Percentiles rank a stretch among this genome's conserved stretches.
These are phyloP conservation scores for Citrus cavaleriei DNA, from an alignment of 345 rosid species.

Conservation along the genomic window DNA sequence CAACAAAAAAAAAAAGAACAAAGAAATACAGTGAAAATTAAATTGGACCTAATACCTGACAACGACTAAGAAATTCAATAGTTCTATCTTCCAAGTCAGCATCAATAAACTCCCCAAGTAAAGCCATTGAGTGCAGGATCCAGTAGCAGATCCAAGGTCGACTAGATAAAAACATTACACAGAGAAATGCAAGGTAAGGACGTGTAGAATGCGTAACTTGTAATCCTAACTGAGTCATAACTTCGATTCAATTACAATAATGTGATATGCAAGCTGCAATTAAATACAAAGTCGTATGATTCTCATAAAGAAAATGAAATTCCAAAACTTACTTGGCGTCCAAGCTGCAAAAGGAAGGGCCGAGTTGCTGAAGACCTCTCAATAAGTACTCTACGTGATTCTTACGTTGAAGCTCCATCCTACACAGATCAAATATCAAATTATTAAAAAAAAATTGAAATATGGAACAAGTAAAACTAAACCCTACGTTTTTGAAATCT, in stretches of 20 bases:
- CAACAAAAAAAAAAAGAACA: background rate
- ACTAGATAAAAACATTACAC: conserved; percentile 30
- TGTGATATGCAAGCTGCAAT: background rate
- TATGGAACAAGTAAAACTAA: background rate
- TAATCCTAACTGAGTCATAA: background rate
- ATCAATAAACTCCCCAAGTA: conserved; percentile 73
- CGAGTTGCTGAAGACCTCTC: conserved; percentile 57
- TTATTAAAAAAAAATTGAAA: background rate
- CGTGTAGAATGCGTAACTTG: too few relatives aligned
- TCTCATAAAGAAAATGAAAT: background rate
- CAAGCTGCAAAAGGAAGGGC: conserved; percentile 56
- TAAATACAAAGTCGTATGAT: background rate
- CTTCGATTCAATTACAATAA: background rate
- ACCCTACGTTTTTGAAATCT: background rate
- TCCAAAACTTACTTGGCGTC: conserved; percentile 63
- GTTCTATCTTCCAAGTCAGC: conserved; percentile 44
- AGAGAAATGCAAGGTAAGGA: background rate
- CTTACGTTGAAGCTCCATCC: conserved; percentile 79
- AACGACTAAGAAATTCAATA: conserved; percentile 68
- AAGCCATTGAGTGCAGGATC: conserved; percentile 85
- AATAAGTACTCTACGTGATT: conserved; percentile 71
- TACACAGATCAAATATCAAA: conserved; percentile 16
- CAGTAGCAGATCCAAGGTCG: conserved; percentile 99
- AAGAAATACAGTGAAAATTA: background rate
- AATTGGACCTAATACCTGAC: conserved; percentile 52